Evolutionary conservation across 129 eudicot genomes (phyloP), one percentile per base, ranked within the genome.

Genomic region (Arctium minus): DNA sequence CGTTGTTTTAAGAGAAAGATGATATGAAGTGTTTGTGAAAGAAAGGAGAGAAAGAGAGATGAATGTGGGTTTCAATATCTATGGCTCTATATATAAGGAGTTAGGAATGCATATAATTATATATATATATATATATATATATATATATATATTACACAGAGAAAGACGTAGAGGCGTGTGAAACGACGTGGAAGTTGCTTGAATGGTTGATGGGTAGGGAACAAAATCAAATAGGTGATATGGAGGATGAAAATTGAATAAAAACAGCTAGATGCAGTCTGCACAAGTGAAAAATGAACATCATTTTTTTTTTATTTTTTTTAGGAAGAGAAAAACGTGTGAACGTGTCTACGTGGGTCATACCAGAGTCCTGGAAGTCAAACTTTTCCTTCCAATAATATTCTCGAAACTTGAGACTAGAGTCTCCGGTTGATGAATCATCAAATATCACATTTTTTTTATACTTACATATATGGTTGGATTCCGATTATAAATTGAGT

Each of bases 181-280:
- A 70, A 70, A 80, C 11, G 36, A 80, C n/a, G 31, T 79, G 74
- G 85, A 76, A 82, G 70, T 44, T 82, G 48, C 85, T 42, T 67
- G 85, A 11, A 71, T 40, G 85, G 48, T 64, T 78, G 31, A 36
- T 65, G 73, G 35, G 53, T 18, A 37, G 30, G 73, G 42, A 39
- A 74, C 17, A 5, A 3, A 5, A 22, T 32, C 2, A 22, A 22
- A 22, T 22, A 22, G 27, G 17, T 36, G 44, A 48, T 70, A 70
- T 70, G 6, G 0, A 48, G 38, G 27, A 65, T 75, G 85, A 73
- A 44, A 74, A 75, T 36, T 1, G 8, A 18, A 35, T 22, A 71
- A 72, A 37, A 0, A 72, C 11, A 37, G 46, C 22, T 72, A 60
- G 29, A 56, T 56, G 27, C 65, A 56, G 65, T 5, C 65, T 15